Evolutionary conservation across 148 eudicot species (phyloP), one percentile per base, ranked within the genome.

Genomic region (Spergularia marina): DNA sequence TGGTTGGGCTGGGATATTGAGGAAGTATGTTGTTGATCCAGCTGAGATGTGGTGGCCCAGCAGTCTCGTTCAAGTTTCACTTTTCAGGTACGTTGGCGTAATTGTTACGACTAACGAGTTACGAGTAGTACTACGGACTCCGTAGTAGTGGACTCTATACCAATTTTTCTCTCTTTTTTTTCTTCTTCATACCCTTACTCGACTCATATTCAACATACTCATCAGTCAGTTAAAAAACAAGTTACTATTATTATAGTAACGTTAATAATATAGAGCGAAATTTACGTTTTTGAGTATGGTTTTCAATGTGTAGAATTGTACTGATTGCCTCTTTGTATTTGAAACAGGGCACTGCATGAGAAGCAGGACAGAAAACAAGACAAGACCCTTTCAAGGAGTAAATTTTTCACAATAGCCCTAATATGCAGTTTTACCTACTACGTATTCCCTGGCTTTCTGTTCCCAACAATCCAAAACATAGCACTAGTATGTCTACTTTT

Each of bases 31-130:
- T 15, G 94, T 91, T 62, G 90, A 89, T 52, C 97, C 94, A 8
- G 93, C 91, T 41, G 83, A 88, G 17, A 91, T 91, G 97, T 91
- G 97, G 97, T 91, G 97, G 97, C 97, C 97, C n/a, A 67, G 79
- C 47, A 82, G 82, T 74, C 87, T 91, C 44, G 92, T 86, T 51
- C 93, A 89, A 76, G 82, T 91, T 65, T 91, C 96, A 2, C 84
- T 91, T 15, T 91, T 91, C 84, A 76, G 91, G 96, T 85, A 79
- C 12, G 11, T 23, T 20, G 9, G 15, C 40, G 13, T 60, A 3
- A 13, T 2, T 30, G 36, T 30, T 30, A 30, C 36, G 36, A 30
- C 36, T 30, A 0, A 30, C 36, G 36, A 30, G 36, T 23, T 23
- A 23, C 25, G 25, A 23, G 25, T 23, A 23, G 25, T 23, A 23